phyloP scores from a whole-genome alignment of 345 rosid species.

The Lepidium aucheri region DNA sequence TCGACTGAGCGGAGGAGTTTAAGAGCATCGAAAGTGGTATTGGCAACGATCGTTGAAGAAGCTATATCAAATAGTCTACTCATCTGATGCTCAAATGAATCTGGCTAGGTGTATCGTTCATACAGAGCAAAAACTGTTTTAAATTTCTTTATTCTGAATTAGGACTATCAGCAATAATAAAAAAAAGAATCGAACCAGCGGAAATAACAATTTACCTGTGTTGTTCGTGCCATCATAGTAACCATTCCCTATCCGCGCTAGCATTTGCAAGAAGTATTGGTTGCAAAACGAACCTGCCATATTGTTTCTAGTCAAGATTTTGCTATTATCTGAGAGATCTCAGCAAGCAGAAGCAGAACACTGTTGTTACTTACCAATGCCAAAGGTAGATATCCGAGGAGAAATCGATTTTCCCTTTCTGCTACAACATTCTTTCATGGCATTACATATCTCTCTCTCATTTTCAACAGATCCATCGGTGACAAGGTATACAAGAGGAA shows the following conservation, averaged over 20 bases:
- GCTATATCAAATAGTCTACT: constrained; percentile 46
- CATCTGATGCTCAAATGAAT: constrained; percentile 48
- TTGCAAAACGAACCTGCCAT: constrained; percentile 69
- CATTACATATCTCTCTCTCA: constrained; percentile 72
- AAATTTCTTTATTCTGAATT: neutral
- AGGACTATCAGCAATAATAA: neutral
- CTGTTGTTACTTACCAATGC: constrained; percentile 50
- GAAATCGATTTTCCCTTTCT: constrained; percentile 31
- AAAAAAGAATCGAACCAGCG: neutral
- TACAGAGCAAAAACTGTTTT: neutral
- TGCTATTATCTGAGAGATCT: neutral
- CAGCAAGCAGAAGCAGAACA: neutral
- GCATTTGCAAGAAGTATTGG: constrained; percentile 79
- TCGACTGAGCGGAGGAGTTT: constrained; percentile 57
- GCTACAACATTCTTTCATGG: constrained; percentile 37
- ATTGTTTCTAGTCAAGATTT: neutral
- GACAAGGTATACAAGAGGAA: constrained; percentile 73
- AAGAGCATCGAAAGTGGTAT: constrained; percentile 38
- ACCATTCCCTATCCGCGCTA: constrained; percentile 74
- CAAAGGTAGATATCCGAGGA: constrained; percentile 83
- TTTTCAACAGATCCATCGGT: constrained; percentile 88
- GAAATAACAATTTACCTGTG: constrained; percentile 34
- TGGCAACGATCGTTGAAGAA: constrained; percentile 48
- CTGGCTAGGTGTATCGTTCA: constrained; percentile 39
- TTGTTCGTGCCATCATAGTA: constrained; percentile 55